Evolutionary conservation across 208 protist genomes (phyloP).

Genomic region (Wallacemonas rigidus): DNA sequence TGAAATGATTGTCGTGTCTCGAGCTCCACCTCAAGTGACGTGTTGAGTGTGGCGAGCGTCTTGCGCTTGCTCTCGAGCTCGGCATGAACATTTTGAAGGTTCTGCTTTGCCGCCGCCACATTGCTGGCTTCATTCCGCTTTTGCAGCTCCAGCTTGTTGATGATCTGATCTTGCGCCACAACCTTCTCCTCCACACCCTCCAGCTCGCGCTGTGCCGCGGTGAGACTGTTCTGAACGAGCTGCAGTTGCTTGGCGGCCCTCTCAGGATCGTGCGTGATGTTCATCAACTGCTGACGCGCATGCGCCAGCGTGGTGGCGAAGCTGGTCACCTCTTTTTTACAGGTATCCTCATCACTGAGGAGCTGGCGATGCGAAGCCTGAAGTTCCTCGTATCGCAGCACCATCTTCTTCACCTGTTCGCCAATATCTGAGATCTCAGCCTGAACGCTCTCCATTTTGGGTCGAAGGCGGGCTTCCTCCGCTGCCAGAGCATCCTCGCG

Average conservation of each 20-base stretch:
- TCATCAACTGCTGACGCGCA: conserved; percentile 65
- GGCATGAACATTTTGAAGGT: conserved; percentile 57
- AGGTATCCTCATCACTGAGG: conserved; percentile 55
- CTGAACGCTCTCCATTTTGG: conserved; percentile 79
- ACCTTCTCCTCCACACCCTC: conserved; percentile 69
- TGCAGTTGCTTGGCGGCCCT: conserved; percentile 76
- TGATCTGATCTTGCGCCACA: conserved; percentile 48
- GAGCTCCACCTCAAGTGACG: conserved; percentile 77
- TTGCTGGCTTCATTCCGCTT: conserved; percentile 70
- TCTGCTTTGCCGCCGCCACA: conserved; percentile 59
- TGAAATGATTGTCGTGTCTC: conserved; percentile 74
- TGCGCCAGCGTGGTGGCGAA: conserved; percentile 66
- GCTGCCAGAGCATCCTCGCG: conserved; percentile 87
- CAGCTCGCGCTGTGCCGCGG: conserved; percentile 71
- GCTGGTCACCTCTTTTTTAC: conserved; percentile 53
- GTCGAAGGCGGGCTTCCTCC: conserved; percentile 85
- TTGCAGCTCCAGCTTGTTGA: conserved; percentile 81
- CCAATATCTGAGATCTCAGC: conserved; percentile 75
- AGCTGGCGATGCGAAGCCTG: conserved; percentile 44
- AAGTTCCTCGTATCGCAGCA: conserved; percentile 42
- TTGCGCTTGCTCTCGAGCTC: conserved; percentile 85
- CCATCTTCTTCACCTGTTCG: conserved; percentile 73
- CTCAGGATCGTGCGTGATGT: conserved; percentile 83
- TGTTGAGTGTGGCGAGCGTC: conserved; percentile 86
- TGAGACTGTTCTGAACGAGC: conserved; percentile 63